phyloP scores from a whole-genome alignment of 2,329 filamentous ascomycete species.

The Fusarium nanum region DNA sequence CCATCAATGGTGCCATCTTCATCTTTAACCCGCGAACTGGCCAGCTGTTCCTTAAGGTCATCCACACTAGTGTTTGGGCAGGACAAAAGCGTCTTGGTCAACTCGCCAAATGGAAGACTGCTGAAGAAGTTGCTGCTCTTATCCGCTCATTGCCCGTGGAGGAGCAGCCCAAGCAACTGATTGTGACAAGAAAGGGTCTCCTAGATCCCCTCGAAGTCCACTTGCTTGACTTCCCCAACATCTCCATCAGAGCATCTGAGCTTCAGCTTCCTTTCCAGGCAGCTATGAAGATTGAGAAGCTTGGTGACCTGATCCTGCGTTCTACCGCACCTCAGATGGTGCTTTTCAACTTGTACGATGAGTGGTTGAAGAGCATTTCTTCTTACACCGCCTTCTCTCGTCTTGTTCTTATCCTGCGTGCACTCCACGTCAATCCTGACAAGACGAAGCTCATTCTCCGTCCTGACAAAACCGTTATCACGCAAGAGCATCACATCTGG shows the following conservation, averaged over 20 bases:
- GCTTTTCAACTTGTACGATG: constrained; percentile 97
- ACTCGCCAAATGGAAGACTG: constrained; percentile 99
- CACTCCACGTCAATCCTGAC: constrained; percentile 96
- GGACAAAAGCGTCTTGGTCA: constrained; percentile 99
- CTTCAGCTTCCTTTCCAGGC: constrained; percentile 98
- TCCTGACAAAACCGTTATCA: constrained; percentile 98
- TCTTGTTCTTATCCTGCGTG: constrained; percentile 90
- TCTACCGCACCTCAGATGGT: constrained; percentile 99
- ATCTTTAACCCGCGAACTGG: constrained; percentile 99
- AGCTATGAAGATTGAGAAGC: constrained; percentile 99
- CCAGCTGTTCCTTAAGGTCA: constrained; percentile 98
- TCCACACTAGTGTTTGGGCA: constrained; percentile 99
- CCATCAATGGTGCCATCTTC: constrained; percentile 99
- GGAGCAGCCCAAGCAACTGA: constrained; percentile 98
- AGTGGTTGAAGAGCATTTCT: constrained; percentile 98
- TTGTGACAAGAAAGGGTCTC: constrained; percentile 96
- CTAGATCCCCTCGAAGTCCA: constrained; percentile 97
- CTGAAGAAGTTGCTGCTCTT: constrained; percentile 97
- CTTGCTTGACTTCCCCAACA: constrained; percentile 97
- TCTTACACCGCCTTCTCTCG: constrained; percentile 99
- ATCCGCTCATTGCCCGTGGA: constrained; percentile 96
- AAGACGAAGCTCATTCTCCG: constrained; percentile 96
- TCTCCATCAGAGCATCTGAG: constrained; percentile 97
- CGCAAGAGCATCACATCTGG: constrained; percentile 99
- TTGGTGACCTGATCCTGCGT: constrained; percentile 98